These are phyloP conservation scores for Mycena filopes DNA, from an alignment of 768 basidiomycete species.

Conservation along the genomic window DNA sequence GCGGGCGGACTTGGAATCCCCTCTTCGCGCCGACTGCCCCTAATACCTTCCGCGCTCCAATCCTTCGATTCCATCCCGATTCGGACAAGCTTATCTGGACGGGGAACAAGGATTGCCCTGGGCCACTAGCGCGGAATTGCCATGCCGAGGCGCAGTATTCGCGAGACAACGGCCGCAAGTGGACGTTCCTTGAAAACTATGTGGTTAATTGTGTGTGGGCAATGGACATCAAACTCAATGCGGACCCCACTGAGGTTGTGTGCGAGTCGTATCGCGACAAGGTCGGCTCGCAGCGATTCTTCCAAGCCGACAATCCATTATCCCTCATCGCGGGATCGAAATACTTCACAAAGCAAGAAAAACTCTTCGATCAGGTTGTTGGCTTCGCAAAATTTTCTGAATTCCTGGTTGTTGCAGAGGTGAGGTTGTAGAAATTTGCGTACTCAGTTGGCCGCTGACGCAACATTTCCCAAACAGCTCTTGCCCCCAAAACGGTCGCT, in stretches of 20 bases:
- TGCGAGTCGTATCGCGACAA: constrained; percentile 91
- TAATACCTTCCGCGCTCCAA: constrained; percentile 78
- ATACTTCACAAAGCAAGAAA: constrained; percentile 76
- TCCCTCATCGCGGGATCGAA: constrained; percentile 81
- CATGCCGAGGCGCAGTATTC: constrained; percentile 81
- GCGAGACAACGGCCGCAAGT: constrained; percentile 77
- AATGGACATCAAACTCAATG: constrained; percentile 74
- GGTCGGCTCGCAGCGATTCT: constrained; percentile 76
- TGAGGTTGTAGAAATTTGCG: constrained; percentile 46
- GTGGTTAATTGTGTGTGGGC: constrained; percentile 94
- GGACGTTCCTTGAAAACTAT: constrained; percentile 84
- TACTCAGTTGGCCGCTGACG: constrained; percentile 5
- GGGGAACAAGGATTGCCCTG: constrained; percentile 74
- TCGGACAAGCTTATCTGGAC: constrained; percentile 92
- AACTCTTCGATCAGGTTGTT: constrained; percentile 86
- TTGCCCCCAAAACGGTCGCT: constrained; percentile 65
- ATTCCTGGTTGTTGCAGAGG: constrained; percentile 94
- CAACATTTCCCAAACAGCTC: constrained; percentile 48
- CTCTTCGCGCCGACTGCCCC: constrained; percentile 72
- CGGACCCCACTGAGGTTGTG: constrained; percentile 89
- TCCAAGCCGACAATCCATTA: constrained; percentile 66
- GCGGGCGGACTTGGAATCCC: constrained; percentile 75
- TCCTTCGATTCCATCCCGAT: constrained; percentile 88
- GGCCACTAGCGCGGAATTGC: constrained; percentile 58
- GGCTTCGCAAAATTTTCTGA: constrained; percentile 97